Base-by-base conservation (phyloP, 495 filamentous ascomycete genomes). In the Lichenothelia convexa region DNA sequence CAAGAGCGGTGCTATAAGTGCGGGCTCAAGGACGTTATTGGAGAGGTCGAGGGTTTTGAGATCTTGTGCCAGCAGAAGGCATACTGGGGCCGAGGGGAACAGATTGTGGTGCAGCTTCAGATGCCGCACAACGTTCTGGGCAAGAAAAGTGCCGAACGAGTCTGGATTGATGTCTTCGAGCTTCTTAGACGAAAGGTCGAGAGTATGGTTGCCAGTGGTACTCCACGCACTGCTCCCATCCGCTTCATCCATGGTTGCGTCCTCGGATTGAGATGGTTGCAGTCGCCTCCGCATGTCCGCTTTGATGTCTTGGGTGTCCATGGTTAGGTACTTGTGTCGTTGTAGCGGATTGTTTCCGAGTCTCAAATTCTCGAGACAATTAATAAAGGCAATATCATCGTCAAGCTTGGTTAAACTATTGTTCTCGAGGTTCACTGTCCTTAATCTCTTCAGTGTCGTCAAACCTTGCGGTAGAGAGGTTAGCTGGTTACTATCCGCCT, bases 281-380 rank as follows among this genome's bases (percentile, higher is more conserved):
- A 89, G 61, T 16, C 81, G 69, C 26, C 65, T 65, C 22, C 68
- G 70, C 34, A 97, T 61, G 43, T 77, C 74, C 29, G 65, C 65
- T 58, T 93, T 93, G 46, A 97, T 54, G 35, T 85, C 79, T 15
- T 83, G 80, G 0, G 80, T 82, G 18, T 65, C 63, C 64, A 93
- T 79, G 16, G 61, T 75, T 21, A 85, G 61, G 37, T 89, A 78
- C 51, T 80, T 91, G 45, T 79, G 82, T 45, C 93, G 85, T 30
- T 77, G 63, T 9, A 97, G 56, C 4, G 89, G 89, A 48, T 97
- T 97, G 11, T 81, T 82, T 31, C 73, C 71, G 23, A 97, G 63
- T 8, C 70, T 70, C 26, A 94, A 65, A 39, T 70, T 73, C 6
- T 67, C 63, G 6, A 97, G 60, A 34, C 57, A 75, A 3, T 83